Evolutionary conservation across 345 rosid genomes (phyloP).

Genomic region (Toxicodendron radicans): DNA sequence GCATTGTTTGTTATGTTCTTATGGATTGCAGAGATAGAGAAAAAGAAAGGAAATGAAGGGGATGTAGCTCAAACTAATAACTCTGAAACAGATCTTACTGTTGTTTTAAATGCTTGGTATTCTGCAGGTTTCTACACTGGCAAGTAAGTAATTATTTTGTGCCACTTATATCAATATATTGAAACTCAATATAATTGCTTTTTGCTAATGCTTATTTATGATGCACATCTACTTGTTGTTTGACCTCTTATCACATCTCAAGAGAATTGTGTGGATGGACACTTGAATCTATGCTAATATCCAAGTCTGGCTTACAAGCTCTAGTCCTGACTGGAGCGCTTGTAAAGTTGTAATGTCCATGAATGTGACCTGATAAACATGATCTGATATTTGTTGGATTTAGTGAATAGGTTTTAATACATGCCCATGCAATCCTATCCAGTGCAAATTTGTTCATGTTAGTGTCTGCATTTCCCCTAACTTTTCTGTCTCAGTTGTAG

Average conservation of each 20-base stretch:
- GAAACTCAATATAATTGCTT: slow-evolving; percentile 1
- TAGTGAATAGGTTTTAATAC: background rate
- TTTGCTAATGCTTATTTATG: background rate
- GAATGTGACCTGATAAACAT: background rate
- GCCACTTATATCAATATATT: background rate
- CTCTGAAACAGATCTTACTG: slow-evolving; percentile 47
- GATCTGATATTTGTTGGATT: background rate
- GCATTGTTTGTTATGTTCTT: background rate
- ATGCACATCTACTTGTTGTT: background rate
- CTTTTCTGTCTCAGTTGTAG: too few relatives aligned
- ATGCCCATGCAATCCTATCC: background rate
- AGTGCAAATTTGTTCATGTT: background rate
- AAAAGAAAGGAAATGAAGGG: slow-evolving; percentile 32
- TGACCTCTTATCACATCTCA: background rate
- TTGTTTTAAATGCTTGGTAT: slow-evolving; percentile 65
- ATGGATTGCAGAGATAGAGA: slow-evolving; percentile 30
- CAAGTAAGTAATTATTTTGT: slow-evolving; percentile 43
- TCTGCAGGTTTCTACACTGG: slow-evolving; percentile 63
- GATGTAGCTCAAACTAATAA: slow-evolving; percentile 26
- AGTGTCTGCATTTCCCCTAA: background rate
- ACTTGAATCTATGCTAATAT: background rate
- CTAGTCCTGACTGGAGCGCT: background rate
- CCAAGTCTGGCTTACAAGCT: background rate
- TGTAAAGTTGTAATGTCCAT: background rate
- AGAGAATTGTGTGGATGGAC: background rate